A percentile compares a stretch with the other conserved stretches of the same genome.
Evolutionary conservation across 108 stramenopile genomes (phyloP).

Genomic region (Aureococcus anophagefferens): DNA sequence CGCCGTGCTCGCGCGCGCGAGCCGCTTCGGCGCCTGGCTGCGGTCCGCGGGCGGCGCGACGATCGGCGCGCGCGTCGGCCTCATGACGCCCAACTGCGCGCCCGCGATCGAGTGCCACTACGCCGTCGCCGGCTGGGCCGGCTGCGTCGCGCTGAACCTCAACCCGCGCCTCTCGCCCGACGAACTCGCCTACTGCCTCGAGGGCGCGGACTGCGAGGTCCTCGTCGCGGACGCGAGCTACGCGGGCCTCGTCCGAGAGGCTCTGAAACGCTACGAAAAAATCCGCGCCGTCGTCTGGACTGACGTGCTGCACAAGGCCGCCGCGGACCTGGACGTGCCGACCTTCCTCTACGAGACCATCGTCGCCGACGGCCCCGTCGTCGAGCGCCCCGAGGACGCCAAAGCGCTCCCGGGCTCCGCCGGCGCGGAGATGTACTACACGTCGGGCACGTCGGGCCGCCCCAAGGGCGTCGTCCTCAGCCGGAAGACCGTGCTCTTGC

Average conservation of each 20-base stretch:
- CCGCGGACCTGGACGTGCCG: not conserved
- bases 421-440: constrained; percentile 26
- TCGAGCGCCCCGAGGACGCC: too few species aligned
- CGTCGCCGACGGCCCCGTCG: too few species aligned
- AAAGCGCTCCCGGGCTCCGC: not conserved
- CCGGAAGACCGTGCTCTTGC: constrained; percentile 1
- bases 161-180: constrained; percentile 6
- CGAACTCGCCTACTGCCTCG: constrained; percentile 9
- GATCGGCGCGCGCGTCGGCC: constrained; percentile 5
- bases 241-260: not conserved
- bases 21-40: constrained; percentile 2
- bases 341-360: not conserved
- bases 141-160: constrained; percentile 1
- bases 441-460: constrained; percentile 26
- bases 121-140: constrained; percentile 1
- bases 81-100: constrained; percentile 2
- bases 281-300: too few species aligned
- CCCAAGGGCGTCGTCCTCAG: constrained; percentile 35
- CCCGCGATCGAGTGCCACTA: not conserved
- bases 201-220: constrained; percentile 1
- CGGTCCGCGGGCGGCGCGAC: not conserved
- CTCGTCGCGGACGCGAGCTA: not conserved
- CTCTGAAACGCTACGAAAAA: too few species aligned
- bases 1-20: not conserved
- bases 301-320: too few species aligned